Evolutionary conservation across 129 eudicot genomes (phyloP), one percentile per base, ranked within the genome.

Genomic region (Rutidosis leptorrhynchoides): DNA sequence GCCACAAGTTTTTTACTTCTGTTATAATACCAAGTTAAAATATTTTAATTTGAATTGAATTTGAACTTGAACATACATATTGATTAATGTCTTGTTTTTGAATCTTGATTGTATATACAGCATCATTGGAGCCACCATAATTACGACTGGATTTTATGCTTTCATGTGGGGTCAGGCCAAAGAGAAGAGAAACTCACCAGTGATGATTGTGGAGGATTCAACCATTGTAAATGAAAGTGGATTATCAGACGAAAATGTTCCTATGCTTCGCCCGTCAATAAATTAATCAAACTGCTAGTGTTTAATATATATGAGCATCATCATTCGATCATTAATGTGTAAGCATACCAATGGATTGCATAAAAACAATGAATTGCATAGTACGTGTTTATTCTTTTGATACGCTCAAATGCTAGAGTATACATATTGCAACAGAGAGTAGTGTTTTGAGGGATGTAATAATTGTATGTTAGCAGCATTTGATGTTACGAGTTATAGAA

Each of bases 151-250:
- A 64, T 63, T 68, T 69, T 74, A 74, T 59, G 15, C 54, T 2
- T 67, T 67, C 45, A 58, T 74, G 56, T 74, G 73, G 79, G 79
- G 68, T 19, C 43, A 66, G 27, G 43, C 33, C 7, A 67, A 74
- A 67, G 68, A 74, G 52, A 74, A 58, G 59, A 16, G 27, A 26
- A 62, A 12, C 60, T 45, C 29, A 46, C 19, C 11, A 7, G 16
- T 45, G 58, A 46, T 49, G 52, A 46, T 21, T 21, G 52, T 30
- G 15, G 26, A 5, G 0, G 40, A 49, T 62, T 30, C 49, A 42
- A 53, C n/a, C 1, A 54, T 21, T 30, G 71, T 51, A 10, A 72
- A 75, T 71, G 78, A 73, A 56, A 15, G 33, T 12, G 33, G 7
- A 30, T 58, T 56, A 73, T 42, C 20, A 5, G 6, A 65, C 48